Percentiles rank a stretch among this genome's conserved stretches.
Evolutionary conservation across 2,329 filamentous ascomycete genomes (phyloP).

Genomic region (Ciborinia camelliae): DNA sequence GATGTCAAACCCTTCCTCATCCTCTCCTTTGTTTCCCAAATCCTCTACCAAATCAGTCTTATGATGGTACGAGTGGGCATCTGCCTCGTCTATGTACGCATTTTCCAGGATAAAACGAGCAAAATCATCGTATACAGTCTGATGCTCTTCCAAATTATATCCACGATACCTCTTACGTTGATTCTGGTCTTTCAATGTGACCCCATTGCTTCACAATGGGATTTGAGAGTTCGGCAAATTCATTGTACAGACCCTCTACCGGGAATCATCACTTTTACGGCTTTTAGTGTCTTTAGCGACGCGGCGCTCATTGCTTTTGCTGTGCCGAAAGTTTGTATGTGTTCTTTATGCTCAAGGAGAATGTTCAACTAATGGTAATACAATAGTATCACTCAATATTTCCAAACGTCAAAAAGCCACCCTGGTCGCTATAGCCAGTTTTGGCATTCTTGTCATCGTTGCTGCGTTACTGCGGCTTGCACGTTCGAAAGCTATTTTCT

Average conservation of each 20-base stretch:
- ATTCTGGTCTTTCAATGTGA: conserved; percentile 6
- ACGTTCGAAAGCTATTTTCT: neutral
- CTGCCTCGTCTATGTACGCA: neutral
- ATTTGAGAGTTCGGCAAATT: neutral
- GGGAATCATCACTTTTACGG: neutral
- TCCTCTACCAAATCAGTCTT: neutral
- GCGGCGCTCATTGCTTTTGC: conserved; percentile 1
- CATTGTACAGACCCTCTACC: neutral
- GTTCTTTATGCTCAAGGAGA: neutral
- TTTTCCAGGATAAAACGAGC: conserved; percentile 5
- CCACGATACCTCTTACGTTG: neutral
- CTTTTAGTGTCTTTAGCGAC: conserved; percentile 10
- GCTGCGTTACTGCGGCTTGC: neutral
- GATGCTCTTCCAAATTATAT: neutral
- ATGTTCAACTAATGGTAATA: neutral
- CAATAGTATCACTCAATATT: conserved; percentile 4
- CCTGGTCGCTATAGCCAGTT: neutral
- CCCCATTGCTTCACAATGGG: neutral
- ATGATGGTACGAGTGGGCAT: neutral
- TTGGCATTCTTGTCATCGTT: neutral
- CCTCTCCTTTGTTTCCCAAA: neutral
- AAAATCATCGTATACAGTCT: neutral
- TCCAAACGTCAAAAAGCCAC: neutral
- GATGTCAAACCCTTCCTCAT: neutral
- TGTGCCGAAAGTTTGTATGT: neutral